Evolutionary conservation across 2,329 filamentous ascomycete species (phyloP), one percentile per base, ranked within the genome.

Genomic region (Dothidotthia symphoricarpi): DNA sequence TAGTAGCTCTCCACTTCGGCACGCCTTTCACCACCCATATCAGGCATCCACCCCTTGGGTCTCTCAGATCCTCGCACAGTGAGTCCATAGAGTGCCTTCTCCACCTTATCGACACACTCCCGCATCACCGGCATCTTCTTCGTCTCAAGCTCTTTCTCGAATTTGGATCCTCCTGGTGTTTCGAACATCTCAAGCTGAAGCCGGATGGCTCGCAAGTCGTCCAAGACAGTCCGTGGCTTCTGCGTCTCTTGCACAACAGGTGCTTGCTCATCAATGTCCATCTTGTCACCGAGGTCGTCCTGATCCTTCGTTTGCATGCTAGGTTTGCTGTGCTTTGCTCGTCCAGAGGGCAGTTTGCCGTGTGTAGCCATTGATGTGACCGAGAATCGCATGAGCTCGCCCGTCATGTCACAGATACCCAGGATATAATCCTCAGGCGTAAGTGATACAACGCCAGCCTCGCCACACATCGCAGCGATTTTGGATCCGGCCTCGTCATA

Each of bases 381-480:
- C 0, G 88, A 89, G 68, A 96, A 97, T 19, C 90, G 80, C 93
- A 98, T 98, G 73, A 97, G 76, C 71, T 98, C 93, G 26, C 93
- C 93, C 1, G 90, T 90, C 53, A 97, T 78, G 66, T 98, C 93
- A 59, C 95, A 96, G 2, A 98, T 70, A 7, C 91, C 93, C 47
- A 93, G 83, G 41, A 95, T 70, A 63, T 95, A 97, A 67, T 98
- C 93, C 38, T 91, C 81, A 16, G 82, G 76, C 1, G 86, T 88
- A 14, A 96, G 73, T 1, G 74, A 57, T 2, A 96, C 76, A 1
- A 74, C 75, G 0, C 69, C 64, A 3, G 59, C 65, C 6, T 66
- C 59, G 9, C 54, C 52, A 33, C 67, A 63, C 44, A 74, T 52
- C 3, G 56, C 41, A 19, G 62, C 57, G 31, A 73, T 48, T 34